Evolutionary conservation across 257 asterid genomes (phyloP), one percentile per base, ranked within the genome.

Genomic region (Striga asiatica): DNA sequence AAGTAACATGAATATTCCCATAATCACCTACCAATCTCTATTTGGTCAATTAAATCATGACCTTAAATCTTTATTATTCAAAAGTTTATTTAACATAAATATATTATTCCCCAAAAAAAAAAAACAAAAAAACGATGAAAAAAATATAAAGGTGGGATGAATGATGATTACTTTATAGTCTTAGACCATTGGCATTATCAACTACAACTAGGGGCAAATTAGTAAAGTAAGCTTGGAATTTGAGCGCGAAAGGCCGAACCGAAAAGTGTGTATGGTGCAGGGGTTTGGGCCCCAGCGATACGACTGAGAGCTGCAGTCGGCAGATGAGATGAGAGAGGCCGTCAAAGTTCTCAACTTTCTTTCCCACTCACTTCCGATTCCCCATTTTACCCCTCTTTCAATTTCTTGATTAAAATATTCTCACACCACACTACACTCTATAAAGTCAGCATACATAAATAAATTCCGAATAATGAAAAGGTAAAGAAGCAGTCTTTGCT

Each of bases 371-470:
- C 60, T 16, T 16, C 38, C 13, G 6, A 3, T 16, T 68, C 39
- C 62, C 48, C 47, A 28, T 68, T 71, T 60, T 53, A 32, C 71
- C 79, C 75, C 71, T 69, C 67, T 35, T 12, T 22, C 19, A 35
- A 24, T 51, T 13, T n/a, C n/a, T 14, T 9, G 20, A 51, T 16
- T 25, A 62, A 17, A 31, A 25, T n/a, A 39, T 25, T 62, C 3
- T 16, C 50, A 32, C 56, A 4, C 16, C 45, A 18, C 5, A 5
- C 48, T 5, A 17, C 5, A 29, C 39, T 5, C 46, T 8, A 41
- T 1, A 35, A 25, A 8, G 14, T 13, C 1, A 50, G 22, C 0
- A 48, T 2, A 1, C 20, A 55, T 52, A 14, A 47, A 60, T 22
- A 52, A 20, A 13, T 29, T 45, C 50, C 54, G 67, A 59, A 54